These are phyloP conservation scores for Cardiospermum halicacabum DNA, from an alignment of 345 rosid species.

Conservation along the genomic window DNA sequence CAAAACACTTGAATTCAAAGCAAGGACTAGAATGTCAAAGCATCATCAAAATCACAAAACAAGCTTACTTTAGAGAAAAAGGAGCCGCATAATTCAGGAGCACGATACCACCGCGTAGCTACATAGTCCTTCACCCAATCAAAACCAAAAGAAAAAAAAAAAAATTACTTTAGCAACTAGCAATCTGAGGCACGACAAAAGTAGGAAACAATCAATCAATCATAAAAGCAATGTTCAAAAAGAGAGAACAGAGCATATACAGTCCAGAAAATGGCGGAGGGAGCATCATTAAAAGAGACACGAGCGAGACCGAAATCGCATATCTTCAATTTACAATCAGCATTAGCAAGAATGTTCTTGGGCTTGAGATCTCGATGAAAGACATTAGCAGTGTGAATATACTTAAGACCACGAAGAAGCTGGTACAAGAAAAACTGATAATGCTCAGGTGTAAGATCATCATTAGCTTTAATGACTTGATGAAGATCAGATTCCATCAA, in stretches of 20 bases:
- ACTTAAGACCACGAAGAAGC: slow-evolving; percentile 95
- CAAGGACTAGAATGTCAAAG: not conserved
- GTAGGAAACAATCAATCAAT: not conserved
- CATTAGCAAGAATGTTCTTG: slow-evolving; percentile 96
- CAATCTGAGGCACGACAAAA: slow-evolving; percentile 1
- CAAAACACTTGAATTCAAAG: not conserved
- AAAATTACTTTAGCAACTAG: slow-evolving; percentile 9
- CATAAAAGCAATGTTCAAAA: slow-evolving; percentile 4
- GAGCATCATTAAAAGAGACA: slow-evolving; percentile 94
- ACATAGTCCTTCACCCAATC: slow-evolving; percentile 95
- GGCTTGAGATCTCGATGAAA: slow-evolving; percentile 98
- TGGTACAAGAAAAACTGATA: slow-evolving; percentile 94
- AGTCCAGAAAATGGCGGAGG: slow-evolving; percentile 97
- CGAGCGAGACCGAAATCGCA: slow-evolving; percentile 99
- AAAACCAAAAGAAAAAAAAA: slow-evolving; percentile 12
- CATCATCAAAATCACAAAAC: slow-evolving; percentile 1
- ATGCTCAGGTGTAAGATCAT: slow-evolving; percentile 96
- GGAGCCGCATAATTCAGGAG: slow-evolving; percentile 98
- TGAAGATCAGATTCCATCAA: slow-evolving; percentile 99
- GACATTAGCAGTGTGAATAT: slow-evolving; percentile 91
- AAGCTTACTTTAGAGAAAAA: slow-evolving; percentile 90
- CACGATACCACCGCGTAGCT: slow-evolving; percentile 99
- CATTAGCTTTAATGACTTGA: slow-evolving; percentile 94
- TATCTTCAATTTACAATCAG: slow-evolving; percentile 96
- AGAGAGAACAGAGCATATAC: slow-evolving; percentile 50